Conservation (phyloP, 257 asterid species). For the Ilex aquifolium region DNA sequence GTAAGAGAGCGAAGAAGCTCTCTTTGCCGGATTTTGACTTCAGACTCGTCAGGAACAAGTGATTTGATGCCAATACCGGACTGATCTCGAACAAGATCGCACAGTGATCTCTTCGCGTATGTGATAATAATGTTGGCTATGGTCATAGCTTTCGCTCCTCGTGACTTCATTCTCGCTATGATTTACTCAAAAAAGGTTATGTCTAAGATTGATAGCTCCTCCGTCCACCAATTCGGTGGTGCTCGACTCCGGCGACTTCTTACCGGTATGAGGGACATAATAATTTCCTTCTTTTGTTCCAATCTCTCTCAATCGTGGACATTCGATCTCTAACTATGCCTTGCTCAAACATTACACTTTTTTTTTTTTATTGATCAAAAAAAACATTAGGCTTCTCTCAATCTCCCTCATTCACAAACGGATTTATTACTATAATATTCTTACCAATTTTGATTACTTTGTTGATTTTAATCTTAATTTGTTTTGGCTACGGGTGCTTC, state of each 20-base stretch:
- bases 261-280: too few relatives aligned
- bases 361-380: too few relatives aligned
- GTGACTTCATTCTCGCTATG: conserved; percentile 46
- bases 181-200: conserved; percentile 50
- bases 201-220: conserved; percentile 75
- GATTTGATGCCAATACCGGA: conserved; percentile 48
- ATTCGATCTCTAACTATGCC: too few relatives aligned
- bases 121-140: conserved; percentile 76
- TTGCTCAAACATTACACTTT: too few relatives aligned
- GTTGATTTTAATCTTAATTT: too few relatives aligned
- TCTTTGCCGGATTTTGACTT: conserved; percentile 41
- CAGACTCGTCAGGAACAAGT: conserved; percentile 26
- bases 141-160: conserved; percentile 78
- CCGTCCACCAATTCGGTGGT: conserved; percentile 99
- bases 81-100: conserved; percentile 77
- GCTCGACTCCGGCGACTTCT: conserved; percentile 44
- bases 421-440: too few relatives aligned
- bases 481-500: too few relatives aligned
- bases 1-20: conserved; percentile 58
- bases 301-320: too few relatives aligned
- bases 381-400: too few relatives aligned
- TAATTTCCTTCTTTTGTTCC: too few relatives aligned
- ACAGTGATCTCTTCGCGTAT: conserved; percentile 65
- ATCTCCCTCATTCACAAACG: too few relatives aligned
- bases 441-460: too few relatives aligned